Percentiles rank a stretch among this genome's conserved stretches.
phyloP scores from a whole-genome alignment of 495 filamentous ascomycete species.

The Aeminium ludgeri region DNA sequence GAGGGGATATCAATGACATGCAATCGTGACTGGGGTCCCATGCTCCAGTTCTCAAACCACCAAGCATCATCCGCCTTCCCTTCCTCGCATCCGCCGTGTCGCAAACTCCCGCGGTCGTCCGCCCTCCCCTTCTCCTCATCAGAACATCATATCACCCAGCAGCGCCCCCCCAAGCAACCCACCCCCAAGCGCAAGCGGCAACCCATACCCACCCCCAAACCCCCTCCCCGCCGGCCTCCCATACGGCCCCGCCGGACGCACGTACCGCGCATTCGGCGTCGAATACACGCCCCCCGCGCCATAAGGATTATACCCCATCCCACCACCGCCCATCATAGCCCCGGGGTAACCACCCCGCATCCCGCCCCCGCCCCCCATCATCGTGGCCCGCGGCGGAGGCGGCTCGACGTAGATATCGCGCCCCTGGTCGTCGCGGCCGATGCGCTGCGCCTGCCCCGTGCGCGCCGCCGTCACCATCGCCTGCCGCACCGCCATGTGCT shows the following conservation, averaged over 20 bases:
- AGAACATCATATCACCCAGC: no score
- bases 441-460: constrained; percentile 31
- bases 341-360: no score
- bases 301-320: constrained; percentile 29
- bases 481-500: constrained; percentile 23
- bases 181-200: constrained; percentile 26
- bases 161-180: constrained; percentile 27
- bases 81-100: no score
- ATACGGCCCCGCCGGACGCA: constrained; percentile 30
- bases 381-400: constrained; percentile 9
- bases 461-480: constrained; percentile 28
- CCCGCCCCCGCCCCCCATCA: constrained; percentile 15
- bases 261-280: constrained; percentile 28
- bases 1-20: no score
- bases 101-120: no score
- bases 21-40: no score
- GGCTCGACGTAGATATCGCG: constrained; percentile 34
- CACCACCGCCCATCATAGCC: constrained; percentile 12
- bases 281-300: constrained; percentile 22
- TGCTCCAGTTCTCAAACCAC: no score
- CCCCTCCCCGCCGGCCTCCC: constrained; percentile 27
- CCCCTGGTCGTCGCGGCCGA: constrained; percentile 31
- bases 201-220: constrained; percentile 29
- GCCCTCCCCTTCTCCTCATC: no score
- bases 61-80: no score